Base-by-base conservation (phyloP, 2,329 filamentous ascomycete genomes). In the Chrysosporium queenslandicum region DNA sequence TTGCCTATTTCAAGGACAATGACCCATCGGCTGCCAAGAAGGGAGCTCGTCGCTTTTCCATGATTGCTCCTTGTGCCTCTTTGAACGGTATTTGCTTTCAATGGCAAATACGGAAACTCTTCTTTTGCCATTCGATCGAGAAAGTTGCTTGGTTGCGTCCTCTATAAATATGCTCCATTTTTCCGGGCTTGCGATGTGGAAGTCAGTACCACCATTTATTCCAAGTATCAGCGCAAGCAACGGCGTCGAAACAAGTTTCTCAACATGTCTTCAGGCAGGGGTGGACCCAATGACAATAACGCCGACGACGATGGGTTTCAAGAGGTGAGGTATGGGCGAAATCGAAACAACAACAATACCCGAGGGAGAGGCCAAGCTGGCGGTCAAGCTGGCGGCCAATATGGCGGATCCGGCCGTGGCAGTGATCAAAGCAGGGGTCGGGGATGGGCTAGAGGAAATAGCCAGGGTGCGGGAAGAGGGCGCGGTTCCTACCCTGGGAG, bases 381-480 rank as follows among this genome's bases (percentile, higher is more conserved):
- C n/a, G n/a, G n/a, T n/a, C n/a, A 2, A 2, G 23, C 9, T 25
- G 25, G 25, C 16, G 5, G 25, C 5, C 37, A 42, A n/a, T 42
- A 32, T 18, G 37, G 46, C 12, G 46, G 37, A 30, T 36, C 29
- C 14, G 18, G 16, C 2, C 23, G 18, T n/a, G 11, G 27, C n/a
- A 42, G 23, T 42, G 36, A 50, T 8, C 14, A 12, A 25, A 16
- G 25, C 23, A 40, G 46, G 32, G 46, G 46, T 41, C 46, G 46
- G 12, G 49, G 39, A 34, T 21, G 58, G 59, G 41, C 60, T 61
- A 42, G 47, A 36, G 47, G 47, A 2, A 16, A 25, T 32, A 50
- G 37, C 25, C 37, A 42, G 6, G 41, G 58, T 57, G 8, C 61
- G 60, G 16, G 59, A 58, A 34, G 60, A 58, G 39, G 60, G 53